phyloP scores from a whole-genome alignment of 768 basidiomycete species.

The Flagelloscypha sp. region DNA sequence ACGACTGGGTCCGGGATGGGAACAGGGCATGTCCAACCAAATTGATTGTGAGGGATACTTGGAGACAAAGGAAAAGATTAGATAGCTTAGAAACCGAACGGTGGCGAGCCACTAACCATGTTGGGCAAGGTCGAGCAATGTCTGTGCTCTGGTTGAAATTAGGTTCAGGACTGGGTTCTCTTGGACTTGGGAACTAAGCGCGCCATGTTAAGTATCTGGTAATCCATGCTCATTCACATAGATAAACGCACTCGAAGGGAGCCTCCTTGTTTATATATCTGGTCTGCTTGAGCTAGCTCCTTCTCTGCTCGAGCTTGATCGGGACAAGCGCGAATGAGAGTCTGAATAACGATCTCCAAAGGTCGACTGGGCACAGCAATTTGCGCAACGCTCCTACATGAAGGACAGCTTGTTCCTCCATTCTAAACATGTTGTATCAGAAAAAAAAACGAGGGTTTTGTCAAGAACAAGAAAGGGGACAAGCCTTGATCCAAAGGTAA shows the following conservation, averaged over 20 bases:
- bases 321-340: conserved; percentile 64
- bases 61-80: no score
- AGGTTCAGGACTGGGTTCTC: conserved; percentile 71
- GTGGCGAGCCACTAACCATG: no score
- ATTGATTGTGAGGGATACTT: conserved; percentile 59
- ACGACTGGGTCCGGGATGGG: conserved; percentile 69
- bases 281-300: conserved; percentile 77
- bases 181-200: conserved; percentile 62
- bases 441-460: no score
- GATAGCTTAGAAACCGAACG: no score
- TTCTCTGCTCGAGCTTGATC: conserved; percentile 56
- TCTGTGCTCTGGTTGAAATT: conserved; percentile 56
- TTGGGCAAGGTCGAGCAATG: conserved; percentile 70
- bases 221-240: conserved; percentile 7
- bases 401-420: conserved; percentile 77
- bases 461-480: conserved; percentile 4
- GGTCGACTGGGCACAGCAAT: conserved; percentile 65
- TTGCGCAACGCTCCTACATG: conserved; percentile 65
- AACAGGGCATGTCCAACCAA: conserved; percentile 74
- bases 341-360: conserved; percentile 64
- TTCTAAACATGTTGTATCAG: conserved; percentile 46
- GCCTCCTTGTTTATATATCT: conserved; percentile 57
- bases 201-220: conserved; percentile 4
- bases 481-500: conserved; percentile 2
- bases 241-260: conserved; percentile 49